These are phyloP conservation scores for Fusarium sororula DNA, from an alignment of 2,329 filamentous ascomycete species.

Conservation along the genomic window DNA sequence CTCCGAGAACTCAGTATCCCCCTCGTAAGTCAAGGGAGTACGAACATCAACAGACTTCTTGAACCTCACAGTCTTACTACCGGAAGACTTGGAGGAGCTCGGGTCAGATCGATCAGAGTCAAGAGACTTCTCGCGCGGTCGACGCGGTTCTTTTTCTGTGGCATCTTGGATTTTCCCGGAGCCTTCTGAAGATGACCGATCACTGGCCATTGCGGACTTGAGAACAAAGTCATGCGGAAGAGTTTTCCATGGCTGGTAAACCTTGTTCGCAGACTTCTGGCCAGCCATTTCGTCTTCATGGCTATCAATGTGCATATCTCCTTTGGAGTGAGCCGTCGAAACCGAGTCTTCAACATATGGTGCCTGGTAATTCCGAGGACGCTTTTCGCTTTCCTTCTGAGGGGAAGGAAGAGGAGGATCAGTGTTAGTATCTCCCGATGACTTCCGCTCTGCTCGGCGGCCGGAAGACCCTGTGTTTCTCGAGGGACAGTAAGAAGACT, in stretches of 20 bases:
- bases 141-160: neutral
- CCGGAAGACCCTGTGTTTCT: slow-evolving; percentile 41
- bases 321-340: slow-evolving; percentile 16
- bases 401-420: slow-evolving; percentile 5
- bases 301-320: neutral
- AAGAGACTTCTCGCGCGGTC: slow-evolving; percentile 12
- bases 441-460: slow-evolving; percentile 42
- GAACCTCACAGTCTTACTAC: slow-evolving; percentile 43
- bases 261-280: neutral
- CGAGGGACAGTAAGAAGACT: slow-evolving; percentile 27
- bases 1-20: slow-evolving; percentile 21
- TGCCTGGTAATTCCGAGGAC: slow-evolving; percentile 30
- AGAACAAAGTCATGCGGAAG: neutral
- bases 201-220: neutral
- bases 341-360: slow-evolving; percentile 43
- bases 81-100: slow-evolving; percentile 35
- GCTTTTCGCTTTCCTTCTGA: neutral
- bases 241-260: neutral
- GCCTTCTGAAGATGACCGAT: slow-evolving; percentile 8
- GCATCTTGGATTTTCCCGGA: neutral
- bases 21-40: slow-evolving; percentile 10
- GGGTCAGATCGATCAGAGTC: slow-evolving; percentile 34
- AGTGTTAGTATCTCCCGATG: slow-evolving; percentile 28
- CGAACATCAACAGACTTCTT: slow-evolving; percentile 33
- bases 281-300: neutral